Percentiles rank a stretch among this genome's conserved stretches.
Conservation (phyloP, 1,139 yeast species). For the Candida dubliniensis region DNA sequence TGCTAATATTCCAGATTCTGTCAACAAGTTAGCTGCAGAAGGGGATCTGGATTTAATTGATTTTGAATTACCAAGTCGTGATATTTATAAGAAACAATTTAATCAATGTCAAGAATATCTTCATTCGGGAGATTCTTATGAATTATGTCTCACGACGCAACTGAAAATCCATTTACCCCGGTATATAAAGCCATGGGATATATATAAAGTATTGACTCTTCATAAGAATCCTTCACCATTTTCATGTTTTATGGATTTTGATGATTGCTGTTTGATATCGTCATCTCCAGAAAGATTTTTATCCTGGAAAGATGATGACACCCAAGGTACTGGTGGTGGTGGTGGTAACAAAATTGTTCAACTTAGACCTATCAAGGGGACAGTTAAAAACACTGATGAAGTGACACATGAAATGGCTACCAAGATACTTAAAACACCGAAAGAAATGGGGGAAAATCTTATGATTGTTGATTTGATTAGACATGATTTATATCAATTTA, state of each 20-base stretch:
- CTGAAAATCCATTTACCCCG: slow-evolving; percentile 58
- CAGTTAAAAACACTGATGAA: slow-evolving; percentile 66
- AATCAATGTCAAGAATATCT: slow-evolving; percentile 66
- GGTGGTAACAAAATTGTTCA: slow-evolving; percentile 53
- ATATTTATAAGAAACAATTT: slow-evolving; percentile 57
- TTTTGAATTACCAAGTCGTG: slow-evolving; percentile 55
- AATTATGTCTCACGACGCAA: slow-evolving; percentile 83
- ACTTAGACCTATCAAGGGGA: slow-evolving; percentile 93
- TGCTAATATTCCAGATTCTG: slow-evolving; percentile 25
- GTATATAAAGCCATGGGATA: slow-evolving; percentile 64
- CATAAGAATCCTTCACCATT: slow-evolving; percentile 88
- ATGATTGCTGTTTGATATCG: slow-evolving; percentile 70
- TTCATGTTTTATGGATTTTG: slow-evolving; percentile 75
- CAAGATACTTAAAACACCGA: slow-evolving; percentile 71
- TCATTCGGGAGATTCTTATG: slow-evolving; percentile 88
- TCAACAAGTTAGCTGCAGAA: slow-evolving; percentile 24
- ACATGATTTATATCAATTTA: slow-evolving; percentile 78
- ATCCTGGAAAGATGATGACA: slow-evolving; percentile 59
- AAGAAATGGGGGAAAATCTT: slow-evolving; percentile 92
- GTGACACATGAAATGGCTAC: slow-evolving; percentile 61
- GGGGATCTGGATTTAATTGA: slow-evolving; percentile 24
- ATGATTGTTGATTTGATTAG: slow-evolving; percentile 97
- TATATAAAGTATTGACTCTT: slow-evolving; percentile 68
- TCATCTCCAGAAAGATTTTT: slow-evolving; percentile 95
- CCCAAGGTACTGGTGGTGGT: slow-evolving; percentile 10